Evolutionary conservation across 2,329 filamentous ascomycete genomes (phyloP), one percentile per base, ranked within the genome.

Genomic region (Nectriaceae sp.): DNA sequence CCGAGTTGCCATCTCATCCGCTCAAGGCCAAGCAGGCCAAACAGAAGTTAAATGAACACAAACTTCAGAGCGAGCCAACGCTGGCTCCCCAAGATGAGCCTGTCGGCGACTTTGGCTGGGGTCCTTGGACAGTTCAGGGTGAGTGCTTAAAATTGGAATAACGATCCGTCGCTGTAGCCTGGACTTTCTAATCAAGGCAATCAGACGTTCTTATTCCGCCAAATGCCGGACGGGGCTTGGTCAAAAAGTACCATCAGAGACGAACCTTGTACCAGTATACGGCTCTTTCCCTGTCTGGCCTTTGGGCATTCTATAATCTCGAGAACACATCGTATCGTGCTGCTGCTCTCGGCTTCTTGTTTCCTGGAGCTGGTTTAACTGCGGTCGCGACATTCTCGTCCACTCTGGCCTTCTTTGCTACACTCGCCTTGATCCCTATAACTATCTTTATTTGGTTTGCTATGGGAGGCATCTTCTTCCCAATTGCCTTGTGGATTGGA

Each of bases 381-480:
- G 46, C 50, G 11, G 46, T 52, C 11, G 50, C 18, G 3, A 52
- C 46, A 4, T 21, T 49, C 22, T 21, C 42, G 3, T 39, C 50
- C 2, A 3, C 38, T 4, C 19, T 22, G 6, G 42, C 46, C 4
- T 49, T 52, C 10, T 11, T 52, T 4, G 21, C 46, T 15, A 46
- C 50, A 2, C 11, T 49, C 15, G 46, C 35, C 20, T 15, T 49
- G 16, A 35, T 49, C 10, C 50, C 50, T 2, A 42, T 49, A 15
- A 49, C 46, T n/a, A 22, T 52, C 33, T 49, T 52, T 20, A 22
- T 45, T 20, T 52, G 50, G 50, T 52, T 52, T 29, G 46, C 42
- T 20, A 52, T 52, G 46, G 50, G 50, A 13, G 46, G 46, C 26
- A 46, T 50, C 39, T 46, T 52, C 38, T 52, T 52, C 42, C 50